A percentile compares a stretch with the other conserved stretches of the same genome.
phyloP scores from a whole-genome alignment of 345 rosid species.

The Citrus inodora region DNA sequence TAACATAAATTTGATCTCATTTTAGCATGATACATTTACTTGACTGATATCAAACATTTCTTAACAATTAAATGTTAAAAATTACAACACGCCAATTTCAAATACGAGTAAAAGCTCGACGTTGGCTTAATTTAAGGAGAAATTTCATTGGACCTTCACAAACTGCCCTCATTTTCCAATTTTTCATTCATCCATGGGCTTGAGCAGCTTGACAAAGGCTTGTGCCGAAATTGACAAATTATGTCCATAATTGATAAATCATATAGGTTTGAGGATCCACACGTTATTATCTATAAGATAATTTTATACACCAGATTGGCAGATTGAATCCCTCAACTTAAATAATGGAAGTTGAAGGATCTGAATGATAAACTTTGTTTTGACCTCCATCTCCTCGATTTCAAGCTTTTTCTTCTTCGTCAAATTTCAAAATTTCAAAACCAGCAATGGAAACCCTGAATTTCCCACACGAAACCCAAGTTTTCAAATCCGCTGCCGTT shows the following conservation, averaged over 20 bases:
- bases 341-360: background rate
- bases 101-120: too few relatives aligned
- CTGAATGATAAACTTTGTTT: background rate
- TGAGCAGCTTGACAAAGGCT: background rate
- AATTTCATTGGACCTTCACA: background rate
- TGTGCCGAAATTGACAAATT: background rate
- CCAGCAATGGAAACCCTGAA: slow-evolving; percentile 1
- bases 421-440: background rate
- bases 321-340: too few relatives aligned
- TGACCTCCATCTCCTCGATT: background rate
- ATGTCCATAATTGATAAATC: too few relatives aligned
- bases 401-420: background rate
- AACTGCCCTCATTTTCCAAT: background rate
- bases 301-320: background rate
- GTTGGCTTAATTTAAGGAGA: too few relatives aligned
- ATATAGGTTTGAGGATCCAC: background rate
- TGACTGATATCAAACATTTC: too few relatives aligned
- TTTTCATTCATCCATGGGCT: background rate
- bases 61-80: too few relatives aligned
- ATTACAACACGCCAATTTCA: too few relatives aligned
- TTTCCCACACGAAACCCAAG: slow-evolving; percentile 24
- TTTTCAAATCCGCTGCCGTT: slow-evolving; percentile 52
- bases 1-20: too few relatives aligned
- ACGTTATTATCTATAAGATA: background rate
- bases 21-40: too few relatives aligned